Base-by-base conservation (phyloP, 805 yeast genomes). In the Jamesozyma piceae region DNA sequence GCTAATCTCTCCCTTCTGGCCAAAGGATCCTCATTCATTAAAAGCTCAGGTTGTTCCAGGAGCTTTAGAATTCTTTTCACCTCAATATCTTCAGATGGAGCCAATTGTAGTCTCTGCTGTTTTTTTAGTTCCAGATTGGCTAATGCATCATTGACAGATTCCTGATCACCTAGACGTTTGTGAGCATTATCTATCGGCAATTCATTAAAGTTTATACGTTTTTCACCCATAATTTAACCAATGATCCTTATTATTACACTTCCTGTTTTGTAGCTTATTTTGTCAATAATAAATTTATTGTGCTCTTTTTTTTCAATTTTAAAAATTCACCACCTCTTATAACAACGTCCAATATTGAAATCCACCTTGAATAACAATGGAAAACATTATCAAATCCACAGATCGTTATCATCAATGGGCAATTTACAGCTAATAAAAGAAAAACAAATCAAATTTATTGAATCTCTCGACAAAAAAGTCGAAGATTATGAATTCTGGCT, bases 401-500 rank as follows among this genome's bases (percentile, higher is more conserved):
- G n/a, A n/a, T n/a, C n/a, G n/a, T n/a, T 24, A 24, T 15, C 5
- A 14, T 13, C 31, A 36, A 36, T 36, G 38, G 11, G 21, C 14
- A 14, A 36, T 5, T 15, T 36, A n/a, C 21, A 24, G 15, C 22
- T 45, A 18, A 22, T 31, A 28, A 66, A 61, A 43, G 69, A 72
- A n/a, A 75, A 77, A 53, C 90, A 82, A 55, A 68, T 80, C 18
- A 57, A 62, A 18, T 82, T 78, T 58, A 70, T 82, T 27, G 65
- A 69, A 43, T 62, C 75, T 1, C 62, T 82, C 35, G 80, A 80
- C 50, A 63, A 70, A 38, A 68, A 72, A 48, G 68, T 73, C 42
- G 72, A 78, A 58, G 73, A 81, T 57, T 66, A 78, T 24, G 88
- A 82, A 52, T 89, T 87, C 63, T 87, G 95, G 92, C 63, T 89